Conservation (phyloP, 257 asterid species). For the Scutellaria barbata region DNA sequence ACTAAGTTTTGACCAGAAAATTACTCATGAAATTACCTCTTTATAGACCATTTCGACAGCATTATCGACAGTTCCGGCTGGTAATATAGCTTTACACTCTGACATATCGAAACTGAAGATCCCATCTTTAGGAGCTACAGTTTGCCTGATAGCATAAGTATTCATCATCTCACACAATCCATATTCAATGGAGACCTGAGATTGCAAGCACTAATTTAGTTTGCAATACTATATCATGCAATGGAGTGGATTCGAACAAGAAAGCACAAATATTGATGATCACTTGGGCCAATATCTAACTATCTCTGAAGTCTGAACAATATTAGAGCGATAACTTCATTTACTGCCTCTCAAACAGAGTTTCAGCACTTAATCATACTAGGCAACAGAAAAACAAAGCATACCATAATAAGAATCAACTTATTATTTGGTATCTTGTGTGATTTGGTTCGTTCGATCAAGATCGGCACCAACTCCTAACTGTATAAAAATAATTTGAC, state of each 20-base stretch:
- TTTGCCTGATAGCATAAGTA: conserved; percentile 59
- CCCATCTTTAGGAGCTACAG: conserved; percentile 78
- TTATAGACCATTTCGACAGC: conserved; percentile 50
- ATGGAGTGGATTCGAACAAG: not conserved
- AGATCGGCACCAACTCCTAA: not conserved
- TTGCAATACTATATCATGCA: not conserved
- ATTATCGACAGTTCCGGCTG: conserved; percentile 69
- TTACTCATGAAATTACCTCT: conserved; percentile 52
- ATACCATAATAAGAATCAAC: not conserved
- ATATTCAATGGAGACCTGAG: conserved; percentile 78
- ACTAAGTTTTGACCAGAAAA: not conserved
- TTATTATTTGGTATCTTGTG: not conserved
- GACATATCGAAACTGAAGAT: conserved; percentile 62
- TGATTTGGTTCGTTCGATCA: not conserved
- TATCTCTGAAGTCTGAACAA: too few species aligned
- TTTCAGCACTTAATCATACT: not conserved
- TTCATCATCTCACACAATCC: conserved; percentile 92
- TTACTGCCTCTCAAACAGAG: not conserved
- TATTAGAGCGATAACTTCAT: too few species aligned
- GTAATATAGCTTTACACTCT: conserved; percentile 68
- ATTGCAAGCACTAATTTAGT: not conserved
- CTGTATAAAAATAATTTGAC: not conserved
- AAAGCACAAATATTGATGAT: not conserved
- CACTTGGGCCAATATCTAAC: not conserved
- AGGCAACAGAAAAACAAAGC: not conserved